Conservation (phyloP, 208 protist genomes). For the Trichomonas tenax region DNA sequence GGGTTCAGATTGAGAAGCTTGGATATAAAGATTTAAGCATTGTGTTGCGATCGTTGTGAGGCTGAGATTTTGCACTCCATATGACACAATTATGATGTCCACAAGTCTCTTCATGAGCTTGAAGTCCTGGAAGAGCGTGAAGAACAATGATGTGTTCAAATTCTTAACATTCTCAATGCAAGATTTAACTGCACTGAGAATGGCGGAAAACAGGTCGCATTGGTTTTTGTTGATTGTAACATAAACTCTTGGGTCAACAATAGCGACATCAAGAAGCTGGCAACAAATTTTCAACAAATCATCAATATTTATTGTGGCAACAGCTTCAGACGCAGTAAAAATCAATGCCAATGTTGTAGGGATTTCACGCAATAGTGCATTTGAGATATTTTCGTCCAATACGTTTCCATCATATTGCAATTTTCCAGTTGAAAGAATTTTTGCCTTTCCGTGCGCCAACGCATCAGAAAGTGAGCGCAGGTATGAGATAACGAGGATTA, state of each 20-base stretch:
- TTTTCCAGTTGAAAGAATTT: background rate
- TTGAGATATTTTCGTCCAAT: background rate
- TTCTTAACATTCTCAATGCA: background rate
- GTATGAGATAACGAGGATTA: background rate
- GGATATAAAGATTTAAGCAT: background rate
- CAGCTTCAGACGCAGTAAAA: background rate
- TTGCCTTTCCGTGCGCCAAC: background rate
- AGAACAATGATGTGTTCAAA: background rate
- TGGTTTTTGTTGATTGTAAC: background rate
- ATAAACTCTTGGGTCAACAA: no score
- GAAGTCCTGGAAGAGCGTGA: background rate
- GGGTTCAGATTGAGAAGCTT: background rate
- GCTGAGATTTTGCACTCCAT: no score
- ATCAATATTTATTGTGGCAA: background rate
- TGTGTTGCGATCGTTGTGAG: background rate
- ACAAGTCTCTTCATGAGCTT: background rate
- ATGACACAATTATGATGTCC: background rate
- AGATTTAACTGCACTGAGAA: background rate
- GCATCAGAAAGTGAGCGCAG: background rate
- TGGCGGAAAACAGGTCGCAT: background rate
- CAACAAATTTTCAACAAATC: background rate
- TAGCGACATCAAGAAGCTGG: background rate
- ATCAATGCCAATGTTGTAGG: background rate
- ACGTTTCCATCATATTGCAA: background rate
- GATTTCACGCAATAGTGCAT: background rate